These are phyloP conservation scores for Brassica incana DNA, from an alignment of 345 rosid species.

Conservation along the genomic window DNA sequence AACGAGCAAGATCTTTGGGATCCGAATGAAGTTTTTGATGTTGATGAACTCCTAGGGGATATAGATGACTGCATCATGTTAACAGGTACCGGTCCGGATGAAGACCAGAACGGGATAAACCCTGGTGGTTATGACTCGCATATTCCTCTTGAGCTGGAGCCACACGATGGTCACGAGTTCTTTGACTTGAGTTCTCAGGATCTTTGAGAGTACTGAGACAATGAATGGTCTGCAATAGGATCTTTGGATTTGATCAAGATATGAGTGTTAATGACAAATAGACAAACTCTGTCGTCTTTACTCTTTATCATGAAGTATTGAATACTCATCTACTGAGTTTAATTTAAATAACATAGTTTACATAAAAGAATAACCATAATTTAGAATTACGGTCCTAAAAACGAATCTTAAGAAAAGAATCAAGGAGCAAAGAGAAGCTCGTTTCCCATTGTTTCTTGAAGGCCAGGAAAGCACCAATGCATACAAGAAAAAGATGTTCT, in stretches of 20 bases:
- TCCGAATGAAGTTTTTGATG: constrained; percentile 58
- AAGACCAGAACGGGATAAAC: neutral
- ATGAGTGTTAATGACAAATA: neutral
- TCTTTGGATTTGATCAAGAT: neutral
- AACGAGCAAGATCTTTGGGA: constrained; percentile 12
- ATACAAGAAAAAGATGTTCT: too few relatives aligned
- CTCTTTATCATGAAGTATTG: too few relatives aligned
- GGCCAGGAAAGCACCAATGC: neutral
- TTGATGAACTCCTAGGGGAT: constrained; percentile 52
- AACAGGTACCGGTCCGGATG: neutral
- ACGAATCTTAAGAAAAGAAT: neutral
- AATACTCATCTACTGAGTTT: too few relatives aligned
- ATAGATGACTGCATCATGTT: constrained; percentile 36
- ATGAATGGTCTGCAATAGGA: neutral
- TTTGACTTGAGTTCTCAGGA: constrained; percentile 20
- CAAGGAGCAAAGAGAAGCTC: neutral
- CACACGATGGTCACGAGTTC: constrained; percentile 24
- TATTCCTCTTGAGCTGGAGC: constrained; percentile 31
- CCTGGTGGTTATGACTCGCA: neutral
- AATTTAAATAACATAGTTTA: neutral
- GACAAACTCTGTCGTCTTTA: neutral
- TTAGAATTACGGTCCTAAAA: neutral
- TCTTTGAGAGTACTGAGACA: constrained; percentile 14
- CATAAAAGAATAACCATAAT: constrained; percentile 9
- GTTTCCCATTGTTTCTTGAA: neutral